A percentile compares a stretch with the other conserved stretches of the same genome.
phyloP scores from a whole-genome alignment of 176 grass and related monocot genomes.

The Dendrocalamus sinicus region DNA sequence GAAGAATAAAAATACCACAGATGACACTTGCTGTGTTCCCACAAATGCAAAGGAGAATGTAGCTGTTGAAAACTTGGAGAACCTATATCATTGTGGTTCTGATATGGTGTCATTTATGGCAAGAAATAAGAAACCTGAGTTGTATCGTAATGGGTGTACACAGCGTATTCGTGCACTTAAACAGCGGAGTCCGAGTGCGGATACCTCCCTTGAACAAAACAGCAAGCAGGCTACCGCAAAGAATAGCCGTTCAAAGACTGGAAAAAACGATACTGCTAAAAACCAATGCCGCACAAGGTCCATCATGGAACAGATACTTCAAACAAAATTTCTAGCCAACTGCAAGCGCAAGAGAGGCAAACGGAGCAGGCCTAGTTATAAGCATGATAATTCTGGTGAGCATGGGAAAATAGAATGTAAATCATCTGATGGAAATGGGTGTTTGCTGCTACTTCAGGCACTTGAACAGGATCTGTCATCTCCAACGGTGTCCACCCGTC shows the following conservation, averaged over 20 bases:
- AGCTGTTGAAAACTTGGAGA: slow-evolving; percentile 46
- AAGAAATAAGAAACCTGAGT: slow-evolving; percentile 69
- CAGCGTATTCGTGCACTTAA: slow-evolving; percentile 82
- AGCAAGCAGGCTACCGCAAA: slow-evolving; percentile 36
- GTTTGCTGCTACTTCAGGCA: slow-evolving; percentile 61
- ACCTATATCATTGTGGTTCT: slow-evolving; percentile 38
- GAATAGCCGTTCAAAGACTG: slow-evolving; percentile 28
- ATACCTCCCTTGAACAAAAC: slow-evolving; percentile 47
- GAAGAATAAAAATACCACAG: slow-evolving; percentile 42
- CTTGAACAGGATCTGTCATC: slow-evolving; percentile 57
- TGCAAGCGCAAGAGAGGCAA: slow-evolving; percentile 56
- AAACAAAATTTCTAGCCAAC: slow-evolving; percentile 48
- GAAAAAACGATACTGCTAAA: slow-evolving; percentile 44
- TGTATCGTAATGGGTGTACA: slow-evolving; percentile 73
- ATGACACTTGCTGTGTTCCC: slow-evolving; percentile 15
- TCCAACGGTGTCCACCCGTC: slow-evolving; percentile 3
- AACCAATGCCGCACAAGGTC: slow-evolving; percentile 22
- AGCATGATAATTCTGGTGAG: slow-evolving; percentile 49
- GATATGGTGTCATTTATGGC: slow-evolving; percentile 55
- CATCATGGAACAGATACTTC: slow-evolving; percentile 58
- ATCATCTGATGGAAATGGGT: slow-evolving; percentile 52
- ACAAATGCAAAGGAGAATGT: slow-evolving; percentile 27
- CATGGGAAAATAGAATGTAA: slow-evolving; percentile 51
- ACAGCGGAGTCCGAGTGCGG: slow-evolving; percentile 47
- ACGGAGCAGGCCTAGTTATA: slow-evolving; percentile 56